Evolutionary conservation across 2,329 filamentous ascomycete species (phyloP).

Genomic region (Coniella vitis): DNA sequence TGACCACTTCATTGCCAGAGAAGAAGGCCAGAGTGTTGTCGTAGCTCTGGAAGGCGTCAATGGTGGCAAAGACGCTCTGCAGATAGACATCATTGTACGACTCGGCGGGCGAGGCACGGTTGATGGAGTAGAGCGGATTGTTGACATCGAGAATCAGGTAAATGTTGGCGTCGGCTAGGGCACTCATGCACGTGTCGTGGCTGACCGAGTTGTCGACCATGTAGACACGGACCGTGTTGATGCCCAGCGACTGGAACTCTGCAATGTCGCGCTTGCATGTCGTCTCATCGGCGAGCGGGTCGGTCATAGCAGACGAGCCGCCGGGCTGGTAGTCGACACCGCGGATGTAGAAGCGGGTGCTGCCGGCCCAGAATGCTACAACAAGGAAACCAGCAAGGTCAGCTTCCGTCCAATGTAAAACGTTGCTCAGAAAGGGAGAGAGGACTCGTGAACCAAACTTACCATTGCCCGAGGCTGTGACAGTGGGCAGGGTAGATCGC

Average conservation of each 20-base stretch:
- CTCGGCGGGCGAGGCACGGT: slow-evolving; percentile 61
- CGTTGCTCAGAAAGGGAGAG: background rate
- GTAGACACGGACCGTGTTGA: slow-evolving; percentile 92
- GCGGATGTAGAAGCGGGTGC: slow-evolving; percentile 51
- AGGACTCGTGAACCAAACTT: slow-evolving; percentile 18
- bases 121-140: slow-evolving; percentile 81
- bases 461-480: slow-evolving; percentile 54
- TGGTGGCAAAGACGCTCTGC: slow-evolving; percentile 77
- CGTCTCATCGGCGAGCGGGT: slow-evolving; percentile 67
- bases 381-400: background rate
- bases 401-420: background rate
- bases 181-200: slow-evolving; percentile 81
- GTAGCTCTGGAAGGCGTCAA: slow-evolving; percentile 78
- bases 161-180: slow-evolving; percentile 76
- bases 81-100: slow-evolving; percentile 88
- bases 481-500: slow-evolving; percentile 41
- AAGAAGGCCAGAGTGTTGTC: slow-evolving; percentile 83
- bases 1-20: slow-evolving; percentile 76
- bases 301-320: slow-evolving; percentile 47
- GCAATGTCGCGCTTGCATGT: slow-evolving; percentile 73
- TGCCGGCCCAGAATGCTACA: slow-evolving; percentile 48
- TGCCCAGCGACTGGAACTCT: slow-evolving; percentile 75
- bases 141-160: slow-evolving; percentile 91
- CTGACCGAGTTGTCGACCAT: slow-evolving; percentile 77
- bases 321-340: slow-evolving; percentile 60